A percentile compares a stretch with the other conserved stretches of the same genome.
These are phyloP conservation scores for Tetrahymena thermophila DNA, from an alignment of 73 alveolate genomes.

Conservation along the genomic window DNA sequence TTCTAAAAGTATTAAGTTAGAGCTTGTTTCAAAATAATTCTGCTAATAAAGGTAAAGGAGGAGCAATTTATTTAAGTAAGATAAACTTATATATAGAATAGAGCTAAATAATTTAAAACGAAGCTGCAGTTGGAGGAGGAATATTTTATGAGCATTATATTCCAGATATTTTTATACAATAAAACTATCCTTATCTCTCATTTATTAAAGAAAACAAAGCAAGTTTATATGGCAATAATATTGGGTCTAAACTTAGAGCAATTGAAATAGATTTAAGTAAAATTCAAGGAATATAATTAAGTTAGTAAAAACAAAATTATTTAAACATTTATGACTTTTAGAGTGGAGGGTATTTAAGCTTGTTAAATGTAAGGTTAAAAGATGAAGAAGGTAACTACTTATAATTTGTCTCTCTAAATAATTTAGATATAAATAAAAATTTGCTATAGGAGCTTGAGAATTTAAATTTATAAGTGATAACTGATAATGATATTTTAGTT, in stretches of 20 bases:
- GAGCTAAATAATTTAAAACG: neutral
- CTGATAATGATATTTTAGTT: neutral
- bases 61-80: neutral
- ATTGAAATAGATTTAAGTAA: neutral
- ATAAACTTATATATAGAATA: neutral
- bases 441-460: neutral
- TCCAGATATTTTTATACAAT: neutral
- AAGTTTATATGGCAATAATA: neutral
- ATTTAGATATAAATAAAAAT: neutral
- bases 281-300: neutral
- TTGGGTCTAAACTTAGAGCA: neutral
- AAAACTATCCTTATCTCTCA: neutral
- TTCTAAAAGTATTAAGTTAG: neutral
- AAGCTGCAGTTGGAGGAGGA: neutral
- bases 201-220: neutral
- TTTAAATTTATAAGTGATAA: neutral
- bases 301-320: neutral
- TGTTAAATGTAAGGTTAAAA: neutral
- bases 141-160: neutral
- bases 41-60: neutral
- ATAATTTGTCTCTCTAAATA: neutral
- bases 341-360: neutral
- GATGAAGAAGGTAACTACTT: neutral
- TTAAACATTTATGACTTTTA: neutral
- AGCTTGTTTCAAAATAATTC: neutral